Base-by-base conservation (phyloP, 2,329 filamentous ascomycete species). In the Rhynchosporium graminicola region DNA sequence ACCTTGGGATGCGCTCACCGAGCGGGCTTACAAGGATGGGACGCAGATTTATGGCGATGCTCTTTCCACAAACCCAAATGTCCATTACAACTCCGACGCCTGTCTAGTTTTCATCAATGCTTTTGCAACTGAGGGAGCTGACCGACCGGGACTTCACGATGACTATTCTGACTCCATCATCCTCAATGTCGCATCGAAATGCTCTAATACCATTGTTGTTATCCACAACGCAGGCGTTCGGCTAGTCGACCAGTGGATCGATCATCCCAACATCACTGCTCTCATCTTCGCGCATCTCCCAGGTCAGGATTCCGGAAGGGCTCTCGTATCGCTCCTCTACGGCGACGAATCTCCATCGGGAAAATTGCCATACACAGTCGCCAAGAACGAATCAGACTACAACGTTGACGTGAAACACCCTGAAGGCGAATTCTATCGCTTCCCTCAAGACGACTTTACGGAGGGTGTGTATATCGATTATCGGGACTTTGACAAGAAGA, bases 271-370 rank as follows among this genome's bases (percentile, higher is more conserved):
- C 71, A 80, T 88, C 29, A 86, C 83, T 7, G 86, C 83, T 29
- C 82, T 88, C 57, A 70, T 88, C 15, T 85, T 80, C 68, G 84
- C 83, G 15, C 82, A 83, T 71, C 76, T 87, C 45, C 83, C 85
- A 0, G 86, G 86, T 9, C 80, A 88, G 70, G 81, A 89, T 68
- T 81, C 80, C 28, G 86, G 86, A 15, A 83, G 85, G 65, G 77
- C 84, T 4, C 80, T 88, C 45, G 82, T 81, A 3, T 83, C 86
- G 67, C 76, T 88, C 13, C 79, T 89, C 26, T 92, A 92, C 63
- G 92, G 92, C 4, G 82, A 88, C 28, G 80, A 87, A 12, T 13
- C 92, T 90, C 68, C 87, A 0, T 91, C 85, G 55, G 92, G 92
- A 15, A 87, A 88, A 58, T 78, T 97, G 9, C 92, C 92, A 0